Conservation (phyloP, 768 basidiomycete species). For the Boletus reticulatus region DNA sequence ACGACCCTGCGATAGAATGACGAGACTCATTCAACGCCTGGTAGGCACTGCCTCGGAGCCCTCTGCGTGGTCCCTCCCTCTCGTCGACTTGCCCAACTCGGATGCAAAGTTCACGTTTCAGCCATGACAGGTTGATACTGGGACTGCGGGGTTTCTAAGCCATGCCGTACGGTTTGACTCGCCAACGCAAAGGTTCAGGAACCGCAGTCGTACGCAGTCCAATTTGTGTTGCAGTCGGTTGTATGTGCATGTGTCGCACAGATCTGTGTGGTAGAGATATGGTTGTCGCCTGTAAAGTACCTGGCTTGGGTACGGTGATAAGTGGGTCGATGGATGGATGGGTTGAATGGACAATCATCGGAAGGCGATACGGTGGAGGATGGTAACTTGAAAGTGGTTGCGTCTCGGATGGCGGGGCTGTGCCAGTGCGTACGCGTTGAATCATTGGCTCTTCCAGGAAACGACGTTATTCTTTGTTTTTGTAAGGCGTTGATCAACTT, state of each 20-base stretch:
- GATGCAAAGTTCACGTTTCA: too few species aligned
- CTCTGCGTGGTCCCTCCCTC: too few species aligned
- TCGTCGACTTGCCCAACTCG: too few species aligned
- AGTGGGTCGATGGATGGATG: not conserved
- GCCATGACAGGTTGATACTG: too few species aligned
- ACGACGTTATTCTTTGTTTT: not conserved
- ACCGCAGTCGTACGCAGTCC: slow-evolving; percentile 9
- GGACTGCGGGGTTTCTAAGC: too few species aligned
- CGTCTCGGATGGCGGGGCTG: not conserved
- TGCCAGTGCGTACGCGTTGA: not conserved
- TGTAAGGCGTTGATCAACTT: not conserved
- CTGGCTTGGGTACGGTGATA: slow-evolving; percentile 1
- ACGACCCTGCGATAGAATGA: too few species aligned
- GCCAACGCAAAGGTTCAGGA: slow-evolving; percentile 1
- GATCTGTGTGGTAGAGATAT: not conserved
- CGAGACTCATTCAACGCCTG: too few species aligned
- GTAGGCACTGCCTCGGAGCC: too few species aligned
- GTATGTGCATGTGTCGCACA: not conserved
- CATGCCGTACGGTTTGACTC: not conserved
- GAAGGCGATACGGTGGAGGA: slow-evolving; percentile 7
- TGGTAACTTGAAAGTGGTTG: not conserved
- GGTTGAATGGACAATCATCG: slow-evolving; percentile 6
- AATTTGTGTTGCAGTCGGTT: not conserved
- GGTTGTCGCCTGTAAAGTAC: too few species aligned
- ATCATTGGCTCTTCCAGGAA: not conserved